Percentiles rank a stretch among this genome's conserved stretches.
These are phyloP conservation scores for Lagerstroemia speciosa DNA, from an alignment of 345 rosid genomes.

Conservation along the genomic window DNA sequence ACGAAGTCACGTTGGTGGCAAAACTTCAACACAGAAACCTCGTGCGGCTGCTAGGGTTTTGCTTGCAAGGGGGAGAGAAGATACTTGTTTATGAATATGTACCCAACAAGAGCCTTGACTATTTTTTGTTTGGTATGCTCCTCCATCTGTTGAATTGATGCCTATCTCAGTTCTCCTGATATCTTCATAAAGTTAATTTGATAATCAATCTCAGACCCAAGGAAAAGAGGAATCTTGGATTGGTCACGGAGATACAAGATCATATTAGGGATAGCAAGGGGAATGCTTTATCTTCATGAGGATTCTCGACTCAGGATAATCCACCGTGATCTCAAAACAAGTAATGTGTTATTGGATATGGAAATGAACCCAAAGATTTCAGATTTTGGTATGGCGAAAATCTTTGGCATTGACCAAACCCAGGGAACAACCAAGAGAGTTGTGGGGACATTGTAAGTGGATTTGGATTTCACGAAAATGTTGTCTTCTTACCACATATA, in stretches of 20 bases:
- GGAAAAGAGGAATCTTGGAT: slow-evolving; percentile 2
- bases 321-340: slow-evolving; percentile 21
- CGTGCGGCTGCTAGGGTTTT: slow-evolving; percentile 24
- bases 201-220: slow-evolving; percentile 3
- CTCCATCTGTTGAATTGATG: background rate
- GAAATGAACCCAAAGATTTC: slow-evolving; percentile 20
- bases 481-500: background rate
- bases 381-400: slow-evolving; percentile 26
- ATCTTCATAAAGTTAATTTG: background rate
- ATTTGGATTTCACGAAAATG: background rate
- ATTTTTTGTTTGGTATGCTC: slow-evolving; percentile 16
- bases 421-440: slow-evolving; percentile 7
- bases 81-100: slow-evolving; percentile 19
- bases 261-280: slow-evolving; percentile 13
- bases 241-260: slow-evolving; percentile 17
- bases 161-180: background rate
- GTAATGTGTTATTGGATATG: slow-evolving; percentile 16
- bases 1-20: slow-evolving; percentile 24
- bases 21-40: slow-evolving; percentile 33
- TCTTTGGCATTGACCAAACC: slow-evolving; percentile 15
- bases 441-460: slow-evolving; percentile 22
- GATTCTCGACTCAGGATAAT: slow-evolving; percentile 17
- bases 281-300: slow-evolving; percentile 19
- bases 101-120: slow-evolving; percentile 25
- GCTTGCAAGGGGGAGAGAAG: slow-evolving; percentile 23